Percentiles rank a stretch among this genome's conserved stretches.
Conservation (phyloP, 179 eudicot species). For the Spergularia azorica region DNA sequence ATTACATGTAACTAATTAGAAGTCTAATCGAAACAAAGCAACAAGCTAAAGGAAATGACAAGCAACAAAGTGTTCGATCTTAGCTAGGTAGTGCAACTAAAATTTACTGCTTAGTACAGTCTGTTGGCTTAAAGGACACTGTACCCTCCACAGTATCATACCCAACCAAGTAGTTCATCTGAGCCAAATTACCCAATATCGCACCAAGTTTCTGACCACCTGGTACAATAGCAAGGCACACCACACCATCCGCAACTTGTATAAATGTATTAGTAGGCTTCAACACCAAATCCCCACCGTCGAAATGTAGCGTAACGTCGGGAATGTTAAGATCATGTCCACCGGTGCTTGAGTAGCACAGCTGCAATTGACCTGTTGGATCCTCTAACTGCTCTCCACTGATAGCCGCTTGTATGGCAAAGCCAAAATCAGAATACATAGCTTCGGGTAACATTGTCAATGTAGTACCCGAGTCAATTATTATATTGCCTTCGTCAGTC, state of each 20-base stretch:
- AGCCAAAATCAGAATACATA: slow-evolving; percentile 18
- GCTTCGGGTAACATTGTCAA: slow-evolving; percentile 37
- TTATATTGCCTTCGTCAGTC: slow-evolving; percentile 46
- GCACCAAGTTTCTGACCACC: not conserved
- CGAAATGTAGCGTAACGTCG: slow-evolving; percentile 31
- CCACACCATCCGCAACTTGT: slow-evolving; percentile 14
- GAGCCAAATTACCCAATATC: slow-evolving; percentile 54
- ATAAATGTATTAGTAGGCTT: slow-evolving; percentile 30
- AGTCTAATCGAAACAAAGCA: no score
- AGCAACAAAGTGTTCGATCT: no score
- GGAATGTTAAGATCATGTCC: slow-evolving; percentile 29
- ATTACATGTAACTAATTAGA: no score
- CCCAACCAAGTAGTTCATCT: slow-evolving; percentile 42
- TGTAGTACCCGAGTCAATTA: slow-evolving; percentile 63
- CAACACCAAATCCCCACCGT: slow-evolving; percentile 39
- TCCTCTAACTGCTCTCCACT: slow-evolving; percentile 17
- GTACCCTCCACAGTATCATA: slow-evolving; percentile 39
- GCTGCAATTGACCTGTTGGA: slow-evolving; percentile 20
- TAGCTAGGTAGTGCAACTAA: not conserved
- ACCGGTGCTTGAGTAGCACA: slow-evolving; percentile 41
- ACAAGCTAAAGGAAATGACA: no score
- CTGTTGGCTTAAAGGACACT: slow-evolving; percentile 43
- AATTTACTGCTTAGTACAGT: slow-evolving; percentile 22
- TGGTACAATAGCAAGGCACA: slow-evolving; percentile 43
- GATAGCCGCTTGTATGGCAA: slow-evolving; percentile 10